A percentile compares a stretch with the other conserved stretches of the same genome.
Conservation (phyloP, 1,284 basidiomycete species). For the Lentinus polychrous region DNA sequence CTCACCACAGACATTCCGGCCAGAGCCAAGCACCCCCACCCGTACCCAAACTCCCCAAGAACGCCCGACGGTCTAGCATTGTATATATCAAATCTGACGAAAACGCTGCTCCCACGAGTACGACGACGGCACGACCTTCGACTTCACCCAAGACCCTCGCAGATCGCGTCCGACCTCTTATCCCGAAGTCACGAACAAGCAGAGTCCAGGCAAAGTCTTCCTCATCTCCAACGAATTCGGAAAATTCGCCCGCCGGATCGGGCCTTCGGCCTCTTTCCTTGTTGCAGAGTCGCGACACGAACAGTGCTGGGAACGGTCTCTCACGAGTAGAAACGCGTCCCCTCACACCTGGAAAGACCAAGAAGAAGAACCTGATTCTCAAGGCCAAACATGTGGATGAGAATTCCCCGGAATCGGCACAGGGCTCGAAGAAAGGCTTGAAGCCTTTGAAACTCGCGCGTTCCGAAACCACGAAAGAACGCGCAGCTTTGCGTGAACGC, state of each 20-base stretch:
- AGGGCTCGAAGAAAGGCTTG: constrained; percentile 34
- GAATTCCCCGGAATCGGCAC: constrained; percentile 29
- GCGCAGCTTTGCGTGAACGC: constrained; percentile 35
- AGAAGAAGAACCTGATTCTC: constrained; percentile 21
- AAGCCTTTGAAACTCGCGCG: constrained; percentile 51
- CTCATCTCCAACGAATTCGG: constrained; percentile 20
- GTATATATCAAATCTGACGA: constrained; percentile 56
- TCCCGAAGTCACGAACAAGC: constrained; percentile 42
- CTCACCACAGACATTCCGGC: constrained; percentile 21
- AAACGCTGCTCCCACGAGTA: constrained; percentile 25
- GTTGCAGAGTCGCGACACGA: constrained; percentile 50
- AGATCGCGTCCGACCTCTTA: constrained; percentile 42
- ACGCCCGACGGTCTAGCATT: constrained; percentile 46
- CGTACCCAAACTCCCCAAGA: constrained; percentile 21
- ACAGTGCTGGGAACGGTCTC: constrained; percentile 17
- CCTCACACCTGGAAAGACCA: constrained; percentile 48
- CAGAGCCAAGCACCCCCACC: constrained; percentile 27
- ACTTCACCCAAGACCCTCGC: constrained; percentile 35
- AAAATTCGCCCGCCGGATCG: constrained; percentile 26
- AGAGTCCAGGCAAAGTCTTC: constrained; percentile 34
- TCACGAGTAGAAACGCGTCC: constrained; percentile 35
- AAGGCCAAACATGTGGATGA: constrained; percentile 28
- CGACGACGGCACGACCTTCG: constrained; percentile 8
- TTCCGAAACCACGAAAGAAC: constrained; percentile 54
- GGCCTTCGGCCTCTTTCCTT: constrained; percentile 55